Evolutionary conservation across 1,284 basidiomycete species (phyloP), one percentile per base, ranked within the genome.

Genomic region (Cryptococcus hybrid): DNA sequence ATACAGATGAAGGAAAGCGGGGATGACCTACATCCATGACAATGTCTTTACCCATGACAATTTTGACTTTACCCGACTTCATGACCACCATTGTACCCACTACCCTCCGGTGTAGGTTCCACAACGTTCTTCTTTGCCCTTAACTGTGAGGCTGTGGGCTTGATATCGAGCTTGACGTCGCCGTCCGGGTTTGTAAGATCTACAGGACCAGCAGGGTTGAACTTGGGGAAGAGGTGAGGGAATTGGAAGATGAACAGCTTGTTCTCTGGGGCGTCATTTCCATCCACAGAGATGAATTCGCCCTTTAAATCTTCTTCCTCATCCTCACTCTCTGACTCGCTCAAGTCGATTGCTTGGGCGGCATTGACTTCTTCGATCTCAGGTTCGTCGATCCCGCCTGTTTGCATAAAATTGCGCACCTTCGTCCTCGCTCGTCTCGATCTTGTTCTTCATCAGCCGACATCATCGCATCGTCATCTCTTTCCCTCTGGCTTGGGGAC

Each of bases 221-320:
- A 95, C 12, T 80, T 82, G 0, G 93, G 92, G 77, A 96, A 93
- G 0, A 90, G 87, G n/a, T 82, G 78, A 0, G 93, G 93, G 71
- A 97, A 95, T 74, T 95, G 93, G 80, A 96, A 95, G 63, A 93
- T 87, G 71, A 90, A 95, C 1, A 96, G 80, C 34, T 86, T 78
- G 82, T 70, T 71, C 86, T 85, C 80, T 83, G 86, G 68, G 78
- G 71, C 64, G 53, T 73, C 75, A 71, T 76, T 46, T 39, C 35
- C 42, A 30, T 11, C 24, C 24, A 24, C 24, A 24, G 24, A 24
- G 24, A 84, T 80, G 69, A 97, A 94, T 73, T 93, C 88, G 51
- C 89, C 87, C 4, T 89, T 84, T 60, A 95, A 85, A 65, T 89
- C 87, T 72, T 93, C 90, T 44, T 90, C 80, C 61, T 90, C 87